These are phyloP conservation scores for Trypanosoma lewisi DNA, from an alignment of 208 protist species.

Conservation along the genomic window DNA sequence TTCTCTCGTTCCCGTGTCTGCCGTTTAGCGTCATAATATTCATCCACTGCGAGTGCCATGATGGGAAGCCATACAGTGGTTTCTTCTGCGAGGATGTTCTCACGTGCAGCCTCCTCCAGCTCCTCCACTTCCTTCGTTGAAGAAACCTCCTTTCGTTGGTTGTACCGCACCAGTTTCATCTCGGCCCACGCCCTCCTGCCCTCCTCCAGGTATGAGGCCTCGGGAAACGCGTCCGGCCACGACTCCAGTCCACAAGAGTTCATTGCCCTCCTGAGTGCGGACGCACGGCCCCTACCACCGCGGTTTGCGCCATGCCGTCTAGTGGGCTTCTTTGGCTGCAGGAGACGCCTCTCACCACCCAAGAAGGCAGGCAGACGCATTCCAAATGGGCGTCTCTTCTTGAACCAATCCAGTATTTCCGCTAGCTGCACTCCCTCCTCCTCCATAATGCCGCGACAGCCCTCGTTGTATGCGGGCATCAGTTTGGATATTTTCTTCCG, in stretches of 20 bases:
- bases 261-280: background rate
- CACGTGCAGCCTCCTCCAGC: slow-evolving; percentile 25
- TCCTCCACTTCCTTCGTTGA: slow-evolving; percentile 26
- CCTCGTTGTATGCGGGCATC: slow-evolving; percentile 39
- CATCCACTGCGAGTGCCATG: slow-evolving; percentile 29
- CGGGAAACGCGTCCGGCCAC: slow-evolving; percentile 18
- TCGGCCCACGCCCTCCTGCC: slow-evolving; percentile 33
- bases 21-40: slow-evolving; percentile 31
- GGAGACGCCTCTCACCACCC: slow-evolving; percentile 30
- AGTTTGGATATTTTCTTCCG: slow-evolving; percentile 30
- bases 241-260: background rate
- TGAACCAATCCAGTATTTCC: slow-evolving; percentile 43
- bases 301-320: background rate
- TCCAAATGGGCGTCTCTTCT: slow-evolving; percentile 51
- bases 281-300: background rate
- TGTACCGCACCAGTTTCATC: slow-evolving; percentile 28
- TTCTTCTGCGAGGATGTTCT: slow-evolving; percentile 45
- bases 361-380: slow-evolving; percentile 34
- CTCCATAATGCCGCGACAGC: slow-evolving; percentile 26
- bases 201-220: slow-evolving; percentile 28
- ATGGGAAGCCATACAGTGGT: slow-evolving; percentile 39
- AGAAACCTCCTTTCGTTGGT: slow-evolving; percentile 20
- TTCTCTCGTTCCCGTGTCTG: slow-evolving; percentile 15
- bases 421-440: slow-evolving; percentile 41
- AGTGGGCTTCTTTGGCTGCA: slow-evolving; percentile 10